Conservation (phyloP, 2,329 filamentous ascomycete species). For the Tolypocladium ophioglossoides region DNA sequence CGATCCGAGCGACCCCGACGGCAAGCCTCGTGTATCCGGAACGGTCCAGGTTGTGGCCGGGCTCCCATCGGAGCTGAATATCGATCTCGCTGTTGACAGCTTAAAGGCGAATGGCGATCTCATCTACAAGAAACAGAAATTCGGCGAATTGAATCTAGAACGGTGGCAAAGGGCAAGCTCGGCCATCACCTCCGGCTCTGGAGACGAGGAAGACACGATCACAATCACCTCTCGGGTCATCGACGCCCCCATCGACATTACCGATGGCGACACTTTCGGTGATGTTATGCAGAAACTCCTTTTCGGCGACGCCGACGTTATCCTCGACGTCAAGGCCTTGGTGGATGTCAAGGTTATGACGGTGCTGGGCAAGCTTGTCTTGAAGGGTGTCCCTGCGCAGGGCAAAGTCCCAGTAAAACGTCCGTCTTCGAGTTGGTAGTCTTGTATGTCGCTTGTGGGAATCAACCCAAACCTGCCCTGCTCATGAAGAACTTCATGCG, state of each 20-base stretch:
- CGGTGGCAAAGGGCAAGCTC: constrained; percentile 83
- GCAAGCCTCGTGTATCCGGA: constrained; percentile 72
- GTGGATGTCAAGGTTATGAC: constrained; percentile 80
- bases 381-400: constrained; percentile 77
- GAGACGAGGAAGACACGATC: constrained; percentile 50
- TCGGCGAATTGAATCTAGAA: constrained; percentile 69
- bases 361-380: constrained; percentile 65
- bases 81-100: constrained; percentile 66
- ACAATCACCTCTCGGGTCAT: constrained; percentile 67
- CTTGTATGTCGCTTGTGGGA: constrained; percentile 7
- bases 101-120: constrained; percentile 73
- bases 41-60: constrained; percentile 69
- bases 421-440: constrained; percentile 49
- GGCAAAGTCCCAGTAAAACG: constrained; percentile 86
- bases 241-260: constrained; percentile 73
- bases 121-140: constrained; percentile 63
- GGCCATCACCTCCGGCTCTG: constrained; percentile 47
- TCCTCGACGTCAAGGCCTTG: constrained; percentile 63
- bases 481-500: neutral
- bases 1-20: constrained; percentile 60
- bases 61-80: constrained; percentile 78
- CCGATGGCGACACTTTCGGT: constrained; percentile 67
- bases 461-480: neutral
- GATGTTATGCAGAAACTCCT: constrained; percentile 73
- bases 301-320: constrained; percentile 60